These are phyloP conservation scores for Digitaria exilis DNA, from an alignment of 202 grass and related monocot genomes.

Conservation along the genomic window DNA sequence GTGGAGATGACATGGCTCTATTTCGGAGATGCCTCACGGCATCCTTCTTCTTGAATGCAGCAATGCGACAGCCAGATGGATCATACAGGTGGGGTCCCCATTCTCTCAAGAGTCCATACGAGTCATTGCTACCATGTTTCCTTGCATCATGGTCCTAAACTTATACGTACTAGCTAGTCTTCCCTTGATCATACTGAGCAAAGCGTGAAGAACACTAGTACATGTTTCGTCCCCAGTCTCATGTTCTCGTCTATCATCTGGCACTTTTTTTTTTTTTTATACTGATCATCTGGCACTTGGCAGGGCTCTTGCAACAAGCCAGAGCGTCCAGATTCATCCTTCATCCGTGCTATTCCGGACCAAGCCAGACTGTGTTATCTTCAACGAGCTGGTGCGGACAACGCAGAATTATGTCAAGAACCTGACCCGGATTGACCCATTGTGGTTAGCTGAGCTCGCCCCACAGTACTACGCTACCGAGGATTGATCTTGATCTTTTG, in stretches of 20 bases:
- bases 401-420: slow-evolving; percentile 80
- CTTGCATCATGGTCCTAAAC: neutral
- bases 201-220: neutral
- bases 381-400: slow-evolving; percentile 82
- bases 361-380: slow-evolving; percentile 78
- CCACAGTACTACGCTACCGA: slow-evolving; percentile 69
- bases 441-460: slow-evolving; percentile 87
- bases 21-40: slow-evolving; percentile 82
- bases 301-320: slow-evolving; percentile 71
- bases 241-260: no score
- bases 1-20: slow-evolving; percentile 75
- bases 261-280: no score
- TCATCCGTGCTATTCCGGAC: slow-evolving; percentile 75
- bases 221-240: neutral
- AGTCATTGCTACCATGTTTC: neutral
- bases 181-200: neutral
- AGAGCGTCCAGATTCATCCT: slow-evolving; percentile 81
- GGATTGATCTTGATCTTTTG: slow-evolving; percentile 36
- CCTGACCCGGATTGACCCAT: slow-evolving; percentile 71
- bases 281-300: slow-evolving; percentile 32
- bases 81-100: slow-evolving; percentile 66
- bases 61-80: slow-evolving; percentile 73
- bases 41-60: slow-evolving; percentile 87
- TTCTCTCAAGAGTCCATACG: neutral
- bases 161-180: neutral